Conservation (phyloP, 2,329 filamentous ascomycete genomes). For the Graphilbum sp. region DNA sequence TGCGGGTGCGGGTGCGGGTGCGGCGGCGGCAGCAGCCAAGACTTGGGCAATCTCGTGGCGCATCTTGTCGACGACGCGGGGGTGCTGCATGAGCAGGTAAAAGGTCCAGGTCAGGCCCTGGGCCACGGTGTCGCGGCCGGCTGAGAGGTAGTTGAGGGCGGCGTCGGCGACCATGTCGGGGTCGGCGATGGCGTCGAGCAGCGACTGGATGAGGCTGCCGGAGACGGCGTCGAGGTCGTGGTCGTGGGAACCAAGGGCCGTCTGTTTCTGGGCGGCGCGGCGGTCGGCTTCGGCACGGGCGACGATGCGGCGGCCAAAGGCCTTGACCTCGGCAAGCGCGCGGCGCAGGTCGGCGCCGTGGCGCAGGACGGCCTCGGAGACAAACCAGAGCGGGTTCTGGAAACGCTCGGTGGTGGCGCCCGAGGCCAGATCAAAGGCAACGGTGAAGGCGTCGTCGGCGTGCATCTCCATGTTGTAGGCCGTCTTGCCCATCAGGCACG, state of each 20-base stretch:
- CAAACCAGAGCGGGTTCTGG: conserved; percentile 46
- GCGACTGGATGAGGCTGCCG: conserved; percentile 41
- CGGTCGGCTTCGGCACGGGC: conserved; percentile 31
- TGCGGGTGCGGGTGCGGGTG: conserved; percentile 5
- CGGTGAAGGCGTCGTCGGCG: conserved; percentile 40
- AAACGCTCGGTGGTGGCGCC: conserved; percentile 43
- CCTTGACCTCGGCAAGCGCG: conserved; percentile 25
- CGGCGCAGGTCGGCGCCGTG: conserved; percentile 27
- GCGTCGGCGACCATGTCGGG: conserved; percentile 43
- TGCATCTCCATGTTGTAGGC: conserved; percentile 55
- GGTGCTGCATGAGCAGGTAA: conserved; percentile 40
- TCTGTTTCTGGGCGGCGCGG: conserved; percentile 4
- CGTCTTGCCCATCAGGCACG: conserved; percentile 50
- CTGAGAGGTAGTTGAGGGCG: conserved; percentile 49
- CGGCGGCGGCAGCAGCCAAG: too few relatives aligned
- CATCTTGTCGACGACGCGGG: conserved; percentile 21
- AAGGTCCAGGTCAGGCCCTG: conserved; percentile 49
- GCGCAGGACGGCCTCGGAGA: conserved; percentile 37
- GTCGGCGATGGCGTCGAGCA: conserved; percentile 39
- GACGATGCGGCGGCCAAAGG: conserved; percentile 41
- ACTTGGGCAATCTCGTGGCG: conserved; percentile 25
- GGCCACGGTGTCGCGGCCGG: conserved; percentile 47
- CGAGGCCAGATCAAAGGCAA: conserved; percentile 46
- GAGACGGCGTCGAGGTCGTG: conserved; percentile 25
- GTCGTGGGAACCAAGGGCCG: neutral